These are phyloP conservation scores for Zostera marina DNA, from an alignment of 116 monocot species.

Conservation along the genomic window DNA sequence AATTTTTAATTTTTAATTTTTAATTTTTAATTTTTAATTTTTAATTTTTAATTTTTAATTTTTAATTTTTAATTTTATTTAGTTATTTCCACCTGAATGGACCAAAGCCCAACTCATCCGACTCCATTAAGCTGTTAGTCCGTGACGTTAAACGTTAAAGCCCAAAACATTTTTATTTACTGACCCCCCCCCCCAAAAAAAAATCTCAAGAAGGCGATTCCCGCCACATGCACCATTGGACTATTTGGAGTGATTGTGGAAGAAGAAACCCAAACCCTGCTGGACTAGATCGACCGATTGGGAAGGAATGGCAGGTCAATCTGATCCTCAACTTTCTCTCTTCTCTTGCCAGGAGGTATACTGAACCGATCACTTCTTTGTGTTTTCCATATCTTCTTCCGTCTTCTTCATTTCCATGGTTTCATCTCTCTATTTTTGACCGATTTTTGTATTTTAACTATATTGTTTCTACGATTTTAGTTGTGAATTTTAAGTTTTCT, in stretches of 20 bases:
- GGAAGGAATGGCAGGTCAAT: conserved; percentile 28
- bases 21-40: too few relatives aligned
- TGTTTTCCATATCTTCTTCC: background rate
- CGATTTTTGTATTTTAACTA: background rate
- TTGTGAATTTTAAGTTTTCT: background rate
- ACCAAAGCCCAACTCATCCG: too few relatives aligned
- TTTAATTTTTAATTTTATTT: too few relatives aligned
- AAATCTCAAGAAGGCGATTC: background rate
- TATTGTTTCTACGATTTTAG: background rate
- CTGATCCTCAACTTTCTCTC: conserved; percentile 22
- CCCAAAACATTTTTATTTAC: too few relatives aligned
- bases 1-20: too few relatives aligned
- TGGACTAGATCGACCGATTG: background rate
- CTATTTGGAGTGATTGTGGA: too few relatives aligned
- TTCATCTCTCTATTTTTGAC: background rate
- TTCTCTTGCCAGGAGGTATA: conserved; percentile 31
- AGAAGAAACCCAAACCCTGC: background rate
- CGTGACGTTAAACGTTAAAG: too few relatives aligned
- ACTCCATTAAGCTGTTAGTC: too few relatives aligned
- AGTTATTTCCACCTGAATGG: too few relatives aligned
- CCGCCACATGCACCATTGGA: too few relatives aligned
- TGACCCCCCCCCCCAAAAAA: too few relatives aligned
- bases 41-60: too few relatives aligned
- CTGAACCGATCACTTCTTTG: background rate
- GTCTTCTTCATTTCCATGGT: background rate